Base-by-base conservation (phyloP, 805 yeast genomes). In the Candida arabinofermentans region DNA sequence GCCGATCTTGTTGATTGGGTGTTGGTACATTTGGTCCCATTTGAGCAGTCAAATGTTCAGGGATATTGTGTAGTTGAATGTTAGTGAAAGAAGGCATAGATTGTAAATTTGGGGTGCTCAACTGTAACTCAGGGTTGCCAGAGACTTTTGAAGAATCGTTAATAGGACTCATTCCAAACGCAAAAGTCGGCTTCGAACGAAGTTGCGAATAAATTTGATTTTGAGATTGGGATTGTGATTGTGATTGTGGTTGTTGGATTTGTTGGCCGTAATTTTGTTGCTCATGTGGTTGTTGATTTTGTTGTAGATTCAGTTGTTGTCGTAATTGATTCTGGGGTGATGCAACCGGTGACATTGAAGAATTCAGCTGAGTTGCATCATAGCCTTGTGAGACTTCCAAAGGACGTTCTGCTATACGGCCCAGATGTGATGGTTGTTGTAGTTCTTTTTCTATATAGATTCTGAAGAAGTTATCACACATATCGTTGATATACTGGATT, bases 401-500 rank as follows among this genome's bases (percentile, higher is more conserved):
- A n/a, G n/a, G n/a, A n/a, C n/a, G n/a, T n/a, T n/a, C n/a, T n/a
- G n/a, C n/a, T n/a, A n/a, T n/a, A n/a, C n/a, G n/a, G 32, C 16
- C 16, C 3, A 19, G 13, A 13, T 22, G 31, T 10, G 27, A 6
- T 5, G 32, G 8, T 14, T 32, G 34, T 8, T 37, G 29, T 22
- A 21, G 37, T 19, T 41, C 41, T n/a, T 40, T 40, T 5, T 50
- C 54, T 23, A 46, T 31, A 33, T 52, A 50, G 10, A 48, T 47
- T 32, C 46, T 51, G 48, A 57, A 53, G 45, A 58, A 57, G 27
- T 50, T 55, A 27, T 58, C 64, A 35, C 62, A 61, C 54, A 62
- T 55, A 24, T 62, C 62, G 36, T 53, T 58, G 34, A 59, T 60
- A 34, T 59, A 57, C 36, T 57, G 62, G 27, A 61, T 53, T 30